A percentile compares a stretch with the other conserved stretches of the same genome.
phyloP scores from a whole-genome alignment of 2,329 filamentous ascomycete species.

The Shiraia bambusicola region DNA sequence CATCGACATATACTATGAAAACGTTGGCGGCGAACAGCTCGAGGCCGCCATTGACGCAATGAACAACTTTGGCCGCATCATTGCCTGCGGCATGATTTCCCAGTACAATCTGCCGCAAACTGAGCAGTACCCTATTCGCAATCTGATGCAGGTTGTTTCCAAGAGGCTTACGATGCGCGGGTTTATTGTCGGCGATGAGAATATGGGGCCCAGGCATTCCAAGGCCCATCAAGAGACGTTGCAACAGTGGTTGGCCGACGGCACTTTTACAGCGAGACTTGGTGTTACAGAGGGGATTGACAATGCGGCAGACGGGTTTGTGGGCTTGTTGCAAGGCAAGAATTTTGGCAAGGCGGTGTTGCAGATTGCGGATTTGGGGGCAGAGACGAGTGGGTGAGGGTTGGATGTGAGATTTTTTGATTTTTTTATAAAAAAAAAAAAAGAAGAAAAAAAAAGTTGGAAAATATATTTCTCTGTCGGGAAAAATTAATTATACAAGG shows the following conservation, averaged over 20 bases:
- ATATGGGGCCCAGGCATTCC: constrained; percentile 66
- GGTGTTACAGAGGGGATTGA: constrained; percentile 75
- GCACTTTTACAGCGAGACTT: constrained; percentile 70
- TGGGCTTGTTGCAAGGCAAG: constrained; percentile 73
- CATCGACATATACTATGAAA: constrained; percentile 82
- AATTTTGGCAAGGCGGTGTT: constrained; percentile 87
- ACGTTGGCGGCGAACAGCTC: constrained; percentile 74
- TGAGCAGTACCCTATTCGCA: constrained; percentile 66
- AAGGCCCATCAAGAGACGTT: constrained; percentile 75
- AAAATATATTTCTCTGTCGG: too few species aligned
- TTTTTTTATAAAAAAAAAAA: too few species aligned
- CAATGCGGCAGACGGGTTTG: constrained; percentile 69
- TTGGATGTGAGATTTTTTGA: too few species aligned
- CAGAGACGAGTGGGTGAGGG: too few species aligned
- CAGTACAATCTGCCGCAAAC: constrained; percentile 67
- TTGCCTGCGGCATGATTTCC: constrained; percentile 66
- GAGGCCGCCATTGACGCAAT: constrained; percentile 66
- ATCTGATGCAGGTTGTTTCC: constrained; percentile 63
- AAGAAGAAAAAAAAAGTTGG: too few species aligned
- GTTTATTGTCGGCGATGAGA: constrained; percentile 69
- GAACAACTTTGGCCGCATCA: constrained; percentile 67
- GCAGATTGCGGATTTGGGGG: constrained; percentile 56
- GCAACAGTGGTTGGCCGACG: constrained; percentile 74
- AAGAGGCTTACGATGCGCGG: constrained; percentile 73
- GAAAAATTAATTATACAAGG: too few species aligned